A percentile compares a stretch with the other conserved stretches of the same genome.
Conservation (phyloP, 352 stramenopile genomes). For the Globisporangium paddicum region DNA sequence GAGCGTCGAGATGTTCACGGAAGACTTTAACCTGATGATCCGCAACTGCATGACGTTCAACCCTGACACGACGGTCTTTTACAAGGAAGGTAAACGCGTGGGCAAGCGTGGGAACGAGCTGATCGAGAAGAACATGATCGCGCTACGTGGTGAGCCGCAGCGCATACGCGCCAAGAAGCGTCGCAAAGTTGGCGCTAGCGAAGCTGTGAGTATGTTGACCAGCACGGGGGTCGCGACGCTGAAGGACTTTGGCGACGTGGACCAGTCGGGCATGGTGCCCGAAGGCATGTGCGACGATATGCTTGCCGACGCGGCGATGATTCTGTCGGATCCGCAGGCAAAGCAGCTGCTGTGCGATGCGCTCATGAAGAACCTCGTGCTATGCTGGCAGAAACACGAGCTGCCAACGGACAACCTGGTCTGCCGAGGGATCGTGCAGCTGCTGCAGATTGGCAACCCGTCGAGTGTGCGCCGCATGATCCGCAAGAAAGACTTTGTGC, state of each 20-base stretch:
- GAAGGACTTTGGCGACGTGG: conserved; percentile 68
- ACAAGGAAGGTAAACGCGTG: conserved; percentile 85
- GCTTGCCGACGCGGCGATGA: conserved; percentile 69
- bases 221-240: conserved; percentile 56
- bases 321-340: conserved; percentile 71
- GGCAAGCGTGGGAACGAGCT: conserved; percentile 75
- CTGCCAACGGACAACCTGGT: conserved; percentile 80
- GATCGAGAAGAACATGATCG: conserved; percentile 62
- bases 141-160: conserved; percentile 66
- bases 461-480: conserved; percentile 81
- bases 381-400: conserved; percentile 55
- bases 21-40: conserved; percentile 86
- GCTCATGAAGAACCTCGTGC: conserved; percentile 61
- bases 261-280: conserved; percentile 77
- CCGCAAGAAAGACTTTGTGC: conserved; percentile 77
- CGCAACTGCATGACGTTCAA: conserved; percentile 87
- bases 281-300: conserved; percentile 78
- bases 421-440: conserved; percentile 74
- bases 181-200: conserved; percentile 56
- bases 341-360: conserved; percentile 76
- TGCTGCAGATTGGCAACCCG: conserved; percentile 78
- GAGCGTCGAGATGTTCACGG: conserved; percentile 67
- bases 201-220: conserved; percentile 68
- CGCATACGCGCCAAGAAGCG: conserved; percentile 74
- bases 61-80: conserved; percentile 81